A percentile compares a stretch with the other conserved stretches of the same genome.
These are phyloP conservation scores for Lentinula edodes DNA, from an alignment of 768 basidiomycete genomes.

Conservation along the genomic window DNA sequence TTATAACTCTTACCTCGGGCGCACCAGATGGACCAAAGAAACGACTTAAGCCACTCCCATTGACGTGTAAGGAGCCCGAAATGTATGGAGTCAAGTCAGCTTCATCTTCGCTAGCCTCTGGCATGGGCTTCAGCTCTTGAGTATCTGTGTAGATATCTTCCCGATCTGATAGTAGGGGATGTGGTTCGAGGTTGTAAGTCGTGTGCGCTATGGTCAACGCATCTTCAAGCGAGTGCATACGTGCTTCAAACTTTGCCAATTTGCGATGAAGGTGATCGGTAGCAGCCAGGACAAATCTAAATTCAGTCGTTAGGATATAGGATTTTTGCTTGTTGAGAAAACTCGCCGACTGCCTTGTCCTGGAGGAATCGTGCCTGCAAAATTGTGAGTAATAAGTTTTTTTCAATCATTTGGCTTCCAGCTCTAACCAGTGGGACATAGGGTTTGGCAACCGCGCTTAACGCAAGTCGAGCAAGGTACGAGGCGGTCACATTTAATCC, in stretches of 20 bases:
- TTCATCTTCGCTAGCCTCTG: constrained; percentile 17
- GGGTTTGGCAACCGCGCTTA: constrained; percentile 42
- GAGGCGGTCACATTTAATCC: constrained; percentile 2
- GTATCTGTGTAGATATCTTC: constrained; percentile 25
- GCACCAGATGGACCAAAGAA: constrained; percentile 46
- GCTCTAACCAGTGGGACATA: constrained; percentile 48
- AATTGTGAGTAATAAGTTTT: neutral
- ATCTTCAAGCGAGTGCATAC: constrained; percentile 51
- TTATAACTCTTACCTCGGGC: constrained; percentile 36
- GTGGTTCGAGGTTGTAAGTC: constrained; percentile 29
- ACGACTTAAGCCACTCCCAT: constrained; percentile 31
- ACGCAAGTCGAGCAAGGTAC: constrained; percentile 46
- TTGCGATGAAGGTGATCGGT: constrained; percentile 49
- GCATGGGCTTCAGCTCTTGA: constrained; percentile 19
- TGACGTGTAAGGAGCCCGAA: constrained; percentile 41
- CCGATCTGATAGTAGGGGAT: constrained; percentile 32
- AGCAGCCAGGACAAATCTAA: constrained; percentile 47
- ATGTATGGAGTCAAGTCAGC: constrained; percentile 25
- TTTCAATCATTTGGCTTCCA: neutral
- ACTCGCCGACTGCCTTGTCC: constrained; percentile 47
- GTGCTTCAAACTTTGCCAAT: constrained; percentile 38
- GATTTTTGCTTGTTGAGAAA: neutral
- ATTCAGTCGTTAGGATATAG: neutral
- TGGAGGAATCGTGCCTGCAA: constrained; percentile 45
- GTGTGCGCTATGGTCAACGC: constrained; percentile 43